Evolutionary conservation across 768 basidiomycete genomes (phyloP), one percentile per base, ranked within the genome.

Genomic region (Rhizopogon rudus): DNA sequence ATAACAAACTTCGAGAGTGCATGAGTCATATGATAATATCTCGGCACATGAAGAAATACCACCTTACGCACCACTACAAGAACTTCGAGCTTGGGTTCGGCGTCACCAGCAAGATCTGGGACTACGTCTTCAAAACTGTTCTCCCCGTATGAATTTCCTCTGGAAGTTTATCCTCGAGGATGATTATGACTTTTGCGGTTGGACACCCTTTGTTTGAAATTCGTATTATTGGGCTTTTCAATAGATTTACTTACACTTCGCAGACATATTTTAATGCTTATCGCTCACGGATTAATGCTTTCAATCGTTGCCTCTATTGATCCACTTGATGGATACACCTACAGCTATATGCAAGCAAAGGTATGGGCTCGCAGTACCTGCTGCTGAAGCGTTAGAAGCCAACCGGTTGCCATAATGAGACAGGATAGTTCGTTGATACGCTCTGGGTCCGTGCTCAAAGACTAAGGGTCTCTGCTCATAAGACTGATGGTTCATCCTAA

Each of bases 81-180:
- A 96, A 97, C 76, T 96, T 93, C 68, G 93, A 97, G 66, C 87
- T 98, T 43, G 95, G 94, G 16, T 98, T 95, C 66, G 95, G 96
- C 35, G 95, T 98, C 10, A 98, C 95, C 6, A 93, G 91, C 75
- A 98, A 96, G 76, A 75, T 98, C 40, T 98, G 96, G 96, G 96
- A 98, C 70, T 74, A 83, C 65, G 81, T 95, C 40, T 97, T 97
- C 71, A 89, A 86, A 66, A 98, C 94, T 1, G 75, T 87, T 39
- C 77, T 93, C 20, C 77, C 77, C 1, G 77, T 91, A 35, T 91
- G 72, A 73, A 49, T 13, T 44, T 20, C 2, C 6, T 33, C 2
- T 48, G 3, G 12, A 13, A 12, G 17, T 6, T 29, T 2, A 33
- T 33, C 31, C 31, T 33, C 8, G 35, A 37, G 9, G 13, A 37